Conservation (phyloP, 2,329 filamentous ascomycete species). For the Phialocephala sp. region DNA sequence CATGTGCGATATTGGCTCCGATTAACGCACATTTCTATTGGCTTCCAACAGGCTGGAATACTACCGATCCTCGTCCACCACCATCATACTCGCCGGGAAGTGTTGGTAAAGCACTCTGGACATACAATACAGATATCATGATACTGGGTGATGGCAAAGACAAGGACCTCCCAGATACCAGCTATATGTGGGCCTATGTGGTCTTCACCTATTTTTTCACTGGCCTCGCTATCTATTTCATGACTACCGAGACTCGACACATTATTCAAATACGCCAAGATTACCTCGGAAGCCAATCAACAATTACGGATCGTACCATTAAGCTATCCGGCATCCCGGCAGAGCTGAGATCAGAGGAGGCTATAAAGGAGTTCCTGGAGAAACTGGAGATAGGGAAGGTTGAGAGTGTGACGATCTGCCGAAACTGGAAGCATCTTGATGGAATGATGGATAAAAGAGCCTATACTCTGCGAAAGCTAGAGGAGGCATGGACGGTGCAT, state of each 20-base stretch:
- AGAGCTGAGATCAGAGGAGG: conserved; percentile 78
- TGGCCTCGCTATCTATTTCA: conserved; percentile 78
- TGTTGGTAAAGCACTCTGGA: conserved; percentile 13
- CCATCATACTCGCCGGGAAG: conserved; percentile 6
- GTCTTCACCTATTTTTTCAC: conserved; percentile 96
- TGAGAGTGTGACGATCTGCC: conserved; percentile 83
- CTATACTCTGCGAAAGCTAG: conserved; percentile 71
- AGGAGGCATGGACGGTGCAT: conserved; percentile 82
- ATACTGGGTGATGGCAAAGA: conserved; percentile 17
- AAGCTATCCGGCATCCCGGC: conserved; percentile 85
- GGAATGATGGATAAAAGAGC: conserved; percentile 71
- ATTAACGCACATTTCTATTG: conserved; percentile 74
- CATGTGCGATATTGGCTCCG: conserved; percentile 79
- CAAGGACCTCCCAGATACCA: conserved; percentile 30
- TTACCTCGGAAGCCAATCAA: conserved; percentile 91
- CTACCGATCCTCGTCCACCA: conserved; percentile 41
- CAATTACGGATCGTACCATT: conserved; percentile 94
- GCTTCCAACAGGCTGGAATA: conserved; percentile 30
- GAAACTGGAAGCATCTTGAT: conserved; percentile 86
- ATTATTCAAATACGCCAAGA: conserved; percentile 87
- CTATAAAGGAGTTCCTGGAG: conserved; percentile 87
- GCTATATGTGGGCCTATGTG: conserved; percentile 89
- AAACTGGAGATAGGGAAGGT: conserved; percentile 88
- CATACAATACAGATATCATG: conserved; percentile 15
- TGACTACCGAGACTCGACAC: conserved; percentile 81